Evolutionary conservation across 1,284 basidiomycete species (phyloP).

Genomic region (Termitomyces sp.): DNA sequence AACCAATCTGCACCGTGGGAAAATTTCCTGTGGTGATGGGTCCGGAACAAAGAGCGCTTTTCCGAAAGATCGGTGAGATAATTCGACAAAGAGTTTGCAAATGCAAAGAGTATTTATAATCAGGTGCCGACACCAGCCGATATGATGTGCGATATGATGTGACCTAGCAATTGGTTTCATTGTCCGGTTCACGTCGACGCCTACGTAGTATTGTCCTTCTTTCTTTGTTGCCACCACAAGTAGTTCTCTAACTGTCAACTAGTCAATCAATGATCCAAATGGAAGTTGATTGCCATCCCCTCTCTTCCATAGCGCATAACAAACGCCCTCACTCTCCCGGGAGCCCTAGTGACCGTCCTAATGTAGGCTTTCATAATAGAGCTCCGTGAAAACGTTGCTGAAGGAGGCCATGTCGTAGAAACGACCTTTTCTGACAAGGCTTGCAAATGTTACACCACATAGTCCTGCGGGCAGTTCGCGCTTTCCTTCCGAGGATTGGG

Average conservation of each 20-base stretch:
- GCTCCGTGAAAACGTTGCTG: background rate
- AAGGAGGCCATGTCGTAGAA: constrained; percentile 34
- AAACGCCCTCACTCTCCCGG: constrained; percentile 59
- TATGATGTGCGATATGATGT: background rate
- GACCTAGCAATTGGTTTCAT: constrained; percentile 3
- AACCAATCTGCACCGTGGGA: no score
- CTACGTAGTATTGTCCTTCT: background rate
- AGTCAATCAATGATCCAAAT: constrained; percentile 30
- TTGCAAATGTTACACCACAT: constrained; percentile 6
- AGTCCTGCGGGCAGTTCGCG: constrained; percentile 31
- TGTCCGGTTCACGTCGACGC: background rate
- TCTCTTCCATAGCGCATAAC: constrained; percentile 30
- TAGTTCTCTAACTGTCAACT: background rate
- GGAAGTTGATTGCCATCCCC: constrained; percentile 47
- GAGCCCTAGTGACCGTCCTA: constrained; percentile 41
- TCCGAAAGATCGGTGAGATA: no score
- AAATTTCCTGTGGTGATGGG: no score
- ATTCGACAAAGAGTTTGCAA: no score
- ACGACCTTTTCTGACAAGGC: constrained; percentile 40
- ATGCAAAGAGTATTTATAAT: no score
- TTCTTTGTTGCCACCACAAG: background rate
- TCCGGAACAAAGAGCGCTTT: no score
- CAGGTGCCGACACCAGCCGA: no score
- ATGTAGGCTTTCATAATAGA: constrained; percentile 32
- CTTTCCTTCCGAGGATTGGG: constrained; percentile 59